Percentiles rank a stretch among this genome's conserved stretches.
Conservation (phyloP, 1,284 basidiomycete genomes). For the Thecaphora frezii region DNA sequence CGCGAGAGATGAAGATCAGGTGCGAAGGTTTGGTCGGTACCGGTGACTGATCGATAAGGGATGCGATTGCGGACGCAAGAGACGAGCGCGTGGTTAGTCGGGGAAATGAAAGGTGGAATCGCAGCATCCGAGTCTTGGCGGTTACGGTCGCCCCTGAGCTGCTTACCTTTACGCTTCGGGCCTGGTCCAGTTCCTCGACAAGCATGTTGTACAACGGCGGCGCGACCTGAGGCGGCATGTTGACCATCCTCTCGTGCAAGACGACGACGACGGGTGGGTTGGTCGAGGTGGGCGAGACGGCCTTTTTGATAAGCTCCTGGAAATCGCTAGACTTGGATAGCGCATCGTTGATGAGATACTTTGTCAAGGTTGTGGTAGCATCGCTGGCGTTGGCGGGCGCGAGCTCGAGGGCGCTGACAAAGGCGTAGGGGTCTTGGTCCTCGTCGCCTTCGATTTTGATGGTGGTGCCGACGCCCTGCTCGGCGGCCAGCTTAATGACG, state of each 20-base stretch:
- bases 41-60: too few species aligned
- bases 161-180: constrained; percentile 1
- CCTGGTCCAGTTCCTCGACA: constrained; percentile 38
- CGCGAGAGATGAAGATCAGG: constrained; percentile 52
- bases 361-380: constrained; percentile 19
- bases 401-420: constrained; percentile 45
- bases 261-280: constrained; percentile 35
- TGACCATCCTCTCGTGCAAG: constrained; percentile 57
- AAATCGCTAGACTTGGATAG: constrained; percentile 24
- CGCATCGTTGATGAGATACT: constrained; percentile 30
- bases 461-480: constrained; percentile 44
- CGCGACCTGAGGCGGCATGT: constrained; percentile 49
- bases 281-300: constrained; percentile 20
- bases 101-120: too few species aligned
- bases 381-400: constrained; percentile 13
- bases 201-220: constrained; percentile 56
- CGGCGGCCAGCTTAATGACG: constrained; percentile 27
- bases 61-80: constrained; percentile 7
- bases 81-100: too few species aligned
- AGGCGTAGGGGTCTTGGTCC: constrained; percentile 53
- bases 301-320: constrained; percentile 28
- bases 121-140: neutral
- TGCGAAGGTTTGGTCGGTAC: constrained; percentile 26
- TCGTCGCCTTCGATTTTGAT: constrained; percentile 54
- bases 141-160: neutral